Evolutionary conservation across 129 eudicot genomes (phyloP).

Genomic region (Lactuca sativa): DNA sequence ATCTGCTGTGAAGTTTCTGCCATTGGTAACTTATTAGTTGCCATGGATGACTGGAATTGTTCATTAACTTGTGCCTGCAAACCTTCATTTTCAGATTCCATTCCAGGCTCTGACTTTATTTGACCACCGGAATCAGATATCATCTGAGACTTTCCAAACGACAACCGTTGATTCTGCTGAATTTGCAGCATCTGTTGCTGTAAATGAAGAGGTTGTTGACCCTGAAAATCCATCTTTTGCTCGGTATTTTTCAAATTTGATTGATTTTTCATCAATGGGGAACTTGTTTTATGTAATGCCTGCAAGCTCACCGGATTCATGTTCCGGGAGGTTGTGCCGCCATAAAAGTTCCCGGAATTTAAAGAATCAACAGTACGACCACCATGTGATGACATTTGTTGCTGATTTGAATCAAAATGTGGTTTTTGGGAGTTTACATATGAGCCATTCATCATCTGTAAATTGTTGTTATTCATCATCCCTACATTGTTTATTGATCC

Average conservation of each 20-base stretch:
- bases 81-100: slow-evolving; percentile 37
- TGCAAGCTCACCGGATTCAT: slow-evolving; percentile 47
- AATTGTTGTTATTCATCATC: slow-evolving; percentile 41
- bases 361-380: slow-evolving; percentile 49
- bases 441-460: slow-evolving; percentile 57
- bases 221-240: slow-evolving; percentile 47
- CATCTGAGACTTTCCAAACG: not conserved
- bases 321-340: slow-evolving; percentile 53
- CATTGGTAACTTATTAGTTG: slow-evolving; percentile 42
- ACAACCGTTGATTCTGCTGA: slow-evolving; percentile 50
- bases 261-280: slow-evolving; percentile 49
- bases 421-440: not conserved
- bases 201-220: slow-evolving; percentile 56
- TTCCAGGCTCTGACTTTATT: slow-evolving; percentile 48
- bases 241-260: slow-evolving; percentile 41
- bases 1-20: slow-evolving; percentile 47
- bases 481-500: slow-evolving; percentile 68
- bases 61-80: slow-evolving; percentile 48
- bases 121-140: slow-evolving; percentile 24
- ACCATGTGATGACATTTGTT: slow-evolving; percentile 55
- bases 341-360: slow-evolving; percentile 54
- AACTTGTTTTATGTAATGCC: slow-evolving; percentile 42
- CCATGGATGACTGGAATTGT: slow-evolving; percentile 50
- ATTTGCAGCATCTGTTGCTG: slow-evolving; percentile 53
- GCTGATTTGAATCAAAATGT: slow-evolving; percentile 28